Evolutionary conservation across 208 protist species (phyloP), one percentile per base, ranked within the genome.

Genomic region (Tetramitus jugosus): DNA sequence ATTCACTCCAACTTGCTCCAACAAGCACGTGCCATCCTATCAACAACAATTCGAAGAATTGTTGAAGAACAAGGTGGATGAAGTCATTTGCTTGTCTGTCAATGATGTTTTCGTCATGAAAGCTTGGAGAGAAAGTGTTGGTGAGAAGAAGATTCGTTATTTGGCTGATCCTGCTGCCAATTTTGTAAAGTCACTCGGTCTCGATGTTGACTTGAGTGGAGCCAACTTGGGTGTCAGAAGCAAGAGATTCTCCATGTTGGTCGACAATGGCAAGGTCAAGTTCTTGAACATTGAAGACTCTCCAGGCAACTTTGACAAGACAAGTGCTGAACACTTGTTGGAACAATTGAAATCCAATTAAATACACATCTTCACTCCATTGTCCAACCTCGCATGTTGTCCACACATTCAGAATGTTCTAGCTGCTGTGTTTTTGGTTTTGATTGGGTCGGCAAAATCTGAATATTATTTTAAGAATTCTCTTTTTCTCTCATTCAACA

Each of bases 31-130:
- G 13, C 77, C 43, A 39, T 33, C 17, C 33, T 71, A 49, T 49
- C 3, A 31, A n/a, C 23, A 31, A 4, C 33, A 56, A 17, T 33
- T 29, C 3, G 43, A 78, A 39, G 23, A 43, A 39, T 71, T 71
- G 17, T 53, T 78, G 68, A n/a, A 80, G 33, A 40, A 71, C 10
- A 39, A 39, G 20, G 29, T 69, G 3, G 20, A 2, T 29, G 26
- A 80, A 29, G 26, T 80, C 1, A 29, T 64, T 6, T 74, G 62
- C 33, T 0, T 80, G 3, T 45, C 45, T 42, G 60, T 71, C 17
- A 80, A 80, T 49, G 77, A 80, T 33, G 3, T 8, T 46, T 78
- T 78, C 49, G 77, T 80, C 31, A 80, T 80, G 77, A 77, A 76
- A n/a, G 77, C 77, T 7, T 80, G 68, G 68, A n/a, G 23, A 35